Evolutionary conservation across 2,329 filamentous ascomycete genomes (phyloP).

Genomic region (Fusarium dlaminii): DNA sequence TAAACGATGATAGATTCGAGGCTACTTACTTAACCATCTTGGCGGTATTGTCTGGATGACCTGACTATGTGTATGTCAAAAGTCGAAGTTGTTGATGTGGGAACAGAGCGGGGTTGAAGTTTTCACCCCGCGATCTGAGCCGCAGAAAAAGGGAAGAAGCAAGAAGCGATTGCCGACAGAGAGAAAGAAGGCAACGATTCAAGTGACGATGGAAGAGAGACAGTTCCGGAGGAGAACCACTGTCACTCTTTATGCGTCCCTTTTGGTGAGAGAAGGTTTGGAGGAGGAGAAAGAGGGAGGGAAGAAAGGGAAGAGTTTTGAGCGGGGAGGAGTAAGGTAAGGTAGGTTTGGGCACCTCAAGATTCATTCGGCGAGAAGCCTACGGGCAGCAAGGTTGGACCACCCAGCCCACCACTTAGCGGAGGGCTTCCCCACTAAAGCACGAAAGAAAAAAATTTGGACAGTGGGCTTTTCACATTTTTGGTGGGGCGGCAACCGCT

Average conservation of each 20-base stretch:
- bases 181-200: slow-evolving; percentile 40
- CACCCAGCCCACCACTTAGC: slow-evolving; percentile 23
- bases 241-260: slow-evolving; percentile 54
- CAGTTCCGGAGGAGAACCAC: slow-evolving; percentile 50
- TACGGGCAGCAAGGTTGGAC: slow-evolving; percentile 25
- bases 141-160: slow-evolving; percentile 38
- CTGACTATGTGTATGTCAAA: slow-evolving; percentile 49
- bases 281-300: slow-evolving; percentile 27
- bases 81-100: slow-evolving; percentile 49
- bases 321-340: slow-evolving; percentile 42
- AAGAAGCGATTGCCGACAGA: slow-evolving; percentile 42
- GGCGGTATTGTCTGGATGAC: slow-evolving; percentile 74
- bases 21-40: slow-evolving; percentile 99
- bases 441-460: slow-evolving; percentile 39
- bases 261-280: slow-evolving; percentile 43
- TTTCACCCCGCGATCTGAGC: slow-evolving; percentile 52
- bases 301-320: slow-evolving; percentile 38
- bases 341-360: slow-evolving; percentile 21
- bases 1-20: not conserved
- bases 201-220: slow-evolving; percentile 51
- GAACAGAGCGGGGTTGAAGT: slow-evolving; percentile 58
- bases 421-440: slow-evolving; percentile 8
- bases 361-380: slow-evolving; percentile 37
- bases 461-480: slow-evolving; percentile 28
- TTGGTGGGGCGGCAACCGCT: slow-evolving; percentile 20